These are phyloP conservation scores for Pleoardoris graminearum DNA, from an alignment of 2,329 filamentous ascomycete genomes.

Conservation along the genomic window DNA sequence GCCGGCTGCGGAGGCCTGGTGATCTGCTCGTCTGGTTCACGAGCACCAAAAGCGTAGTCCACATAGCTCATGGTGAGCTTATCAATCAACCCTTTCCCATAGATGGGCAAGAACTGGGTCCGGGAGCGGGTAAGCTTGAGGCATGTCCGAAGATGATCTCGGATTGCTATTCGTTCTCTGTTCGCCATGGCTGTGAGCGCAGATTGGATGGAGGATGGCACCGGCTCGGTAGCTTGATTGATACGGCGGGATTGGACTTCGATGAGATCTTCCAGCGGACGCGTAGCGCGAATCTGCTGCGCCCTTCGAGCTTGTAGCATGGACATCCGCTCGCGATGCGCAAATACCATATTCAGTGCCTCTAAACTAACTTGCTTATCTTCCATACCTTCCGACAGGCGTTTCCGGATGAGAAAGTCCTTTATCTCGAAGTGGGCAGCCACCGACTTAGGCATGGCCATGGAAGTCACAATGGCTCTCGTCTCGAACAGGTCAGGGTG, in stretches of 20 bases:
- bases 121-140: conserved; percentile 81
- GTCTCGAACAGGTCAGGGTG: conserved; percentile 97
- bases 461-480: conserved; percentile 93
- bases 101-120: conserved; percentile 78
- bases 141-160: conserved; percentile 76
- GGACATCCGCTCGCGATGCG: conserved; percentile 64
- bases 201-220: conserved; percentile 67
- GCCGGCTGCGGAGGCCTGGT: conserved; percentile 14
- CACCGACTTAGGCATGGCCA: conserved; percentile 83
- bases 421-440: conserved; percentile 73
- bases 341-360: conserved; percentile 78
- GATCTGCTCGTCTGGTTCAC: conserved; percentile 43
- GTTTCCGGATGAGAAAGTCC: conserved; percentile 69
- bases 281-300: conserved; percentile 63
- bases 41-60: conserved; percentile 38
- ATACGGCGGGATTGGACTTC: conserved; percentile 67
- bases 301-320: conserved; percentile 55
- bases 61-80: conserved; percentile 64
- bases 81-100: conserved; percentile 77
- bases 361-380: conserved; percentile 70
- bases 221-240: conserved; percentile 54
- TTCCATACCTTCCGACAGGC: conserved; percentile 63
- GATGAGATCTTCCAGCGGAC: conserved; percentile 68
- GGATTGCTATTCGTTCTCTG: conserved; percentile 66
- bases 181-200: conserved; percentile 71